Base-by-base conservation (phyloP, 768 basidiomycete species). In the Pulveroboletus sp. region DNA sequence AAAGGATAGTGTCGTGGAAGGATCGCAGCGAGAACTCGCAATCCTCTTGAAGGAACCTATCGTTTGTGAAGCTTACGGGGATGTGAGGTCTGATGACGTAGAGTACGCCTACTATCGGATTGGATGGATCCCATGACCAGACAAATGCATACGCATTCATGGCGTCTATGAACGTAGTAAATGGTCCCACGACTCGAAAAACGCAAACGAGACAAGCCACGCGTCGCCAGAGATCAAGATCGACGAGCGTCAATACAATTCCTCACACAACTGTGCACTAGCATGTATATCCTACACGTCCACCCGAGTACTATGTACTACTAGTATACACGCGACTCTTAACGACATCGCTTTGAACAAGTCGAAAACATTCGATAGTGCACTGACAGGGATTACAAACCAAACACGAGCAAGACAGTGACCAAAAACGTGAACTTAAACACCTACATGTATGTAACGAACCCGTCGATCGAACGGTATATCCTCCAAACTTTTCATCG, bases 51-150 rank as follows among this genome's bases (percentile, higher is more conserved):
- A 76, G 59, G 78, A 83, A 55, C 67, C 62, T 2, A 73, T 89
- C 37, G 50, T 75, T 36, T 84, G 85, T 64, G 79, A 82, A 54
- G 74, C 74, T 24, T 53, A 64, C 23, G 51, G 36, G 4, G 58
- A 51, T 32, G 41, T 19, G 23, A 27, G 35, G n/a, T 53, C 45
- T 7, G 63, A 81, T 47, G 76, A 83, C 51, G 78, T 88, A 27
- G 79, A 80, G 59, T 93, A 93, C 57, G 71, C 75, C 13, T 80
- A 86, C 63, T 90, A 84, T 67, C 73, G 68, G 45, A 89, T 93
- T 50, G 82, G 81, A 19, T 93, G 89, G 90, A 20, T 39, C 17
- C 32, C 19, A 40, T 60, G 42, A 50, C 17, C 14, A 43, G 27
- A 42, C 17, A 12, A 19, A 43, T 43, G 42, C n/a, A n/a, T n/a